Percentiles rank a stretch among this genome's conserved stretches.
These are phyloP conservation scores for Tinospora cordifolia DNA, from an alignment of 164 flowering plant species.

Conservation along the genomic window DNA sequence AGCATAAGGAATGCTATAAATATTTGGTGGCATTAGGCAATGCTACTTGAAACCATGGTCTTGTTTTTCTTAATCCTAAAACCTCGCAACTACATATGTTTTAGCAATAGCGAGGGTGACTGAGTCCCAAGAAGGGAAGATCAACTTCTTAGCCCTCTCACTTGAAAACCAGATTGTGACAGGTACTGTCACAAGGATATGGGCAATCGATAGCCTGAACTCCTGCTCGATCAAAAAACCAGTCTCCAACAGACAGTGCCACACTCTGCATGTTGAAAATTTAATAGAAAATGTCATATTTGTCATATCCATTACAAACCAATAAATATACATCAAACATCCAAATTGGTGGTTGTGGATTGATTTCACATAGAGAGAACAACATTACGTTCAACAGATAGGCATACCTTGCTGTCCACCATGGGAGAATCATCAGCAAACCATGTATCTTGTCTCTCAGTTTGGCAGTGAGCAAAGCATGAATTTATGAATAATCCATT, in stretches of 20 bases:
- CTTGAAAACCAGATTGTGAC: conserved; percentile 61
- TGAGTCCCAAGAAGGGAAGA: not conserved
- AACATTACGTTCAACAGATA: not conserved
- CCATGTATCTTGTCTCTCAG: conserved; percentile 95
- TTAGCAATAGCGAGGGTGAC: not conserved
- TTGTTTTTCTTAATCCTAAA: not conserved
- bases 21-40: not conserved
- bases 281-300: not conserved
- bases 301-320: not conserved
- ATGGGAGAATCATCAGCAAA: conserved; percentile 62
- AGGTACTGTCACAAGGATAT: conserved; percentile 71
- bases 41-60: conserved; percentile 1
- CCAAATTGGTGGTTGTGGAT: not conserved
- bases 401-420: conserved; percentile 50
- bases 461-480: conserved; percentile 92
- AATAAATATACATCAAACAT: not conserved
- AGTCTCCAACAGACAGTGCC: conserved; percentile 73
- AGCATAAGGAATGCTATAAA: not conserved
- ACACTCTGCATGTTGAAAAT: conserved; percentile 36
- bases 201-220: conserved; percentile 55
- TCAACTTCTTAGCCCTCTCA: conserved; percentile 9
- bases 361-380: not conserved
- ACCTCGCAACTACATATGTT: not conserved
- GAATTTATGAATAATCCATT: conserved; percentile 89
- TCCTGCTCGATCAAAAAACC: conserved; percentile 66